Percentiles rank a stretch among this genome's conserved stretches.
These are phyloP conservation scores for Lactifluus pinguis DNA, from an alignment of 768 basidiomycete species.

Conservation along the genomic window DNA sequence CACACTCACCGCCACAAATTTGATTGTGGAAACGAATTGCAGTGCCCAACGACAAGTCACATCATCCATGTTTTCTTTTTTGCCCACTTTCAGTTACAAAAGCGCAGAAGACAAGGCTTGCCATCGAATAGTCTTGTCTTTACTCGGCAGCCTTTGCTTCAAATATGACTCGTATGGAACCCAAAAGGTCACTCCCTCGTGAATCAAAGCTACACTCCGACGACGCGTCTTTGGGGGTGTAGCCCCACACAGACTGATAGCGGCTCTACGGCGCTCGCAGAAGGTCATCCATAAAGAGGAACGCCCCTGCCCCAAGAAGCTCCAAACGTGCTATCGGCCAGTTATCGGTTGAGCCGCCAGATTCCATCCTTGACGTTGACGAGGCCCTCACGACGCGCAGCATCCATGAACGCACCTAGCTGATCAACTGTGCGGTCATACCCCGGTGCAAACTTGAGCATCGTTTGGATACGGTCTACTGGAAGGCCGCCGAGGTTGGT, in stretches of 20 bases:
- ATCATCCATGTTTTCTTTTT: background rate
- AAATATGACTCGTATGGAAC: background rate
- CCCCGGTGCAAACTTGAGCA: slow-evolving; percentile 76
- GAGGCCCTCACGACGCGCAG: slow-evolving; percentile 66
- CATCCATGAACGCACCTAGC: slow-evolving; percentile 70
- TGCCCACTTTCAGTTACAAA: background rate
- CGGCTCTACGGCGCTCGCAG: background rate
- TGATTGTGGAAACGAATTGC: too few relatives aligned
- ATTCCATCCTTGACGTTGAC: slow-evolving; percentile 61
- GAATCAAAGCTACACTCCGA: background rate
- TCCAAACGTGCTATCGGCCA: background rate
- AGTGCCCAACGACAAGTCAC: too few relatives aligned
- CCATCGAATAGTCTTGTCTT: background rate
- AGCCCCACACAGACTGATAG: background rate
- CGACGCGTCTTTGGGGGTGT: background rate
- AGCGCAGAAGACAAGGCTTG: background rate
- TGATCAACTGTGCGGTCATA: slow-evolving; percentile 79
- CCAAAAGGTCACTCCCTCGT: background rate
- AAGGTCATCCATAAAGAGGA: background rate
- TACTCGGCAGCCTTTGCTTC: background rate
- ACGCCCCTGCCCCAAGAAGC: background rate
- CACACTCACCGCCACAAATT: background rate
- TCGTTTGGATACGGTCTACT: slow-evolving; percentile 77
- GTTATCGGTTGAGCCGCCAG: slow-evolving; percentile 44
- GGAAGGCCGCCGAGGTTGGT: slow-evolving; percentile 73